These are phyloP conservation scores for Colletotrichum higginsianum DNA, from an alignment of 2,329 filamentous ascomycete species.

Conservation along the genomic window DNA sequence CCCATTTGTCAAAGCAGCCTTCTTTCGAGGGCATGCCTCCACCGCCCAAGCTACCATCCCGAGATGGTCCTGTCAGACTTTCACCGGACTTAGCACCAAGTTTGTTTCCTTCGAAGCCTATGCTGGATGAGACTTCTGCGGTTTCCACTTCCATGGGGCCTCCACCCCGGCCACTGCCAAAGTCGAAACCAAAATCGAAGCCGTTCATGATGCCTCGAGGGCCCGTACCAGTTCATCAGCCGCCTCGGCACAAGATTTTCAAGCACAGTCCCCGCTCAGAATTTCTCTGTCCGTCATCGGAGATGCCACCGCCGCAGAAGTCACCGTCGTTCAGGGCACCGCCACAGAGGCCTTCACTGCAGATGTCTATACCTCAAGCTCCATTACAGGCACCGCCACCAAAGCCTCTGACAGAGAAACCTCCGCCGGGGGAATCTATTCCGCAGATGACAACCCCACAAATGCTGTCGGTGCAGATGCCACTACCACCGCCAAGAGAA, in stretches of 20 bases:
- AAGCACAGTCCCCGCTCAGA: background rate
- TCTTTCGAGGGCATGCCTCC: background rate
- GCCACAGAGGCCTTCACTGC: background rate
- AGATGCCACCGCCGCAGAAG: background rate
- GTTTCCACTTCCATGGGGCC: conserved; percentile 1
- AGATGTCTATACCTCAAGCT: conserved; percentile 6
- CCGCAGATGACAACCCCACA: background rate
- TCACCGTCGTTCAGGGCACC: no score
- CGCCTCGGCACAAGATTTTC: conserved; percentile 19
- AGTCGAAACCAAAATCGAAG: conserved; percentile 31
- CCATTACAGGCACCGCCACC: background rate
- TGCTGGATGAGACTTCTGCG: background rate
- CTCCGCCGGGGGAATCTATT: background rate
- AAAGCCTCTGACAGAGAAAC: background rate
- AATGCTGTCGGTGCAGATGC: background rate
- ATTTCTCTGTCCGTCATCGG: background rate
- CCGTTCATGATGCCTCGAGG: conserved; percentile 38
- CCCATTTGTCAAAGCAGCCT: conserved; percentile 1
- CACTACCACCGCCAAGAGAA: background rate
- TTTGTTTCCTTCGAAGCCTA: background rate
- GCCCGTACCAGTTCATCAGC: background rate
- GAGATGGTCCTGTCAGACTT: background rate
- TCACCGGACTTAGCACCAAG: background rate
- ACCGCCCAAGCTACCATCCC: background rate
- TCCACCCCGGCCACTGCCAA: conserved; percentile 9